Percentiles rank a stretch among this genome's conserved stretches.
Evolutionary conservation across 2,329 filamentous ascomycete species (phyloP).

Genomic region (Cercospora sojina): DNA sequence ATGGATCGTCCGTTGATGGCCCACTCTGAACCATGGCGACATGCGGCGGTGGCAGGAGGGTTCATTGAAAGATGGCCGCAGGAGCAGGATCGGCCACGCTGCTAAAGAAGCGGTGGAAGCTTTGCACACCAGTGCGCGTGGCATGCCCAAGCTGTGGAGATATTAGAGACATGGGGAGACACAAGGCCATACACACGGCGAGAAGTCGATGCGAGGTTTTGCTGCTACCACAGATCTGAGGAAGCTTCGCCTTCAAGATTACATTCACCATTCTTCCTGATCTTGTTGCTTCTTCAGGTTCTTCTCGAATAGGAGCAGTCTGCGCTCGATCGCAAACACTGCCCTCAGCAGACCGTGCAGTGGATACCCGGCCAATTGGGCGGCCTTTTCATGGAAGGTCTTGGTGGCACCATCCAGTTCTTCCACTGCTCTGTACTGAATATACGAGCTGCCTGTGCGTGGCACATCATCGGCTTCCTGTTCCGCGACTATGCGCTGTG

Average conservation of each 20-base stretch:
- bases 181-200: constrained; percentile 10
- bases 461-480: constrained; percentile 35
- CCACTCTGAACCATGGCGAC: constrained; percentile 10
- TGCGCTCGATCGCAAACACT: constrained; percentile 52
- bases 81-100: constrained; percentile 9
- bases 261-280: constrained; percentile 17
- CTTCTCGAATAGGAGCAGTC: constrained; percentile 42
- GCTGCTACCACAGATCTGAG: constrained; percentile 12
- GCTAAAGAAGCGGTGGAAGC: constrained; percentile 18
- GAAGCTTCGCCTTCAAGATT: constrained; percentile 4
- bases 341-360: constrained; percentile 52
- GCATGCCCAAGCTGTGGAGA: constrained; percentile 19
- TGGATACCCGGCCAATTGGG: constrained; percentile 51
- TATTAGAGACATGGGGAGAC: constrained; percentile 25
- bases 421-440: constrained; percentile 48
- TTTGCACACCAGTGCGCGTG: constrained; percentile 21
- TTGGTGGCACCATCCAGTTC: constrained; percentile 48
- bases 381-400: constrained; percentile 53
- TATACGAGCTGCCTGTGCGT: constrained; percentile 54
- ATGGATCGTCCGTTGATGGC: constrained; percentile 11
- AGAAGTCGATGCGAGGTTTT: constrained; percentile 8
- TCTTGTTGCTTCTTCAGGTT: constrained; percentile 27
- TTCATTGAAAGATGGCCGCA: constrained; percentile 17
- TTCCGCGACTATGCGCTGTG: constrained; percentile 41
- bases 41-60: constrained; percentile 20